Evolutionary conservation across 768 basidiomycete species (phyloP).

Genomic region (Rhizopogon roseolus): DNA sequence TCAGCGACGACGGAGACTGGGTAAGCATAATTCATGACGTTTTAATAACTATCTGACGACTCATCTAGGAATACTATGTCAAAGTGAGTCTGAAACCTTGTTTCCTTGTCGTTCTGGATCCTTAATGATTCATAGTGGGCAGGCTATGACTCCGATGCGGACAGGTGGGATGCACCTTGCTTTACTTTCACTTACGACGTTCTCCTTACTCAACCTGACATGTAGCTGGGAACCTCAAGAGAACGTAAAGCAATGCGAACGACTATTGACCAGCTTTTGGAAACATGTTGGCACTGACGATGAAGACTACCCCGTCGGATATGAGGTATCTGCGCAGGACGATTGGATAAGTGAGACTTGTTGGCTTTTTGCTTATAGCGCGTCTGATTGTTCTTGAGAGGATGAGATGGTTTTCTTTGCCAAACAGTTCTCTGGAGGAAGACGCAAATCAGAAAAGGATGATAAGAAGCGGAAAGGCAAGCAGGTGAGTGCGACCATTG

Average conservation of each 20-base stretch:
- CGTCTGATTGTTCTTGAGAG: conserved; percentile 18
- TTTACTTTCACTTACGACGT: background rate
- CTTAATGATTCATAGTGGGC: conserved; percentile 50
- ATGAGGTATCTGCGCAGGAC: conserved; percentile 35
- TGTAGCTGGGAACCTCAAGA: conserved; percentile 67
- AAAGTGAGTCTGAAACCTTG: conserved; percentile 39
- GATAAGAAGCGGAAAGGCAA: conserved; percentile 13
- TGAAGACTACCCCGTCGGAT: conserved; percentile 46
- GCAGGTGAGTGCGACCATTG: conserved; percentile 4
- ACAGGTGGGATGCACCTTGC: conserved; percentile 39
- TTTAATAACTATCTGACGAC: background rate
- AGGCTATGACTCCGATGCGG: conserved; percentile 49
- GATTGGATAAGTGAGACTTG: conserved; percentile 54
- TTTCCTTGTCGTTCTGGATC: background rate
- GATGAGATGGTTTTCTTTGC: conserved; percentile 36
- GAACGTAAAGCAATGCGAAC: conserved; percentile 53
- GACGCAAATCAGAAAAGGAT: conserved; percentile 11
- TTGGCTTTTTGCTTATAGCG: background rate
- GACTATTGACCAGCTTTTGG: conserved; percentile 65
- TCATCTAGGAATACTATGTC: conserved; percentile 56
- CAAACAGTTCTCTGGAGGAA: conserved; percentile 21
- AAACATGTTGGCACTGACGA: conserved; percentile 53
- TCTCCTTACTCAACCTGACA: background rate
- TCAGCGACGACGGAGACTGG: conserved; percentile 46
- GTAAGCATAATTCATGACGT: conserved; percentile 28